These are phyloP conservation scores for Pleurotus eryngii DNA, from an alignment of 768 basidiomycete genomes.

Conservation along the genomic window DNA sequence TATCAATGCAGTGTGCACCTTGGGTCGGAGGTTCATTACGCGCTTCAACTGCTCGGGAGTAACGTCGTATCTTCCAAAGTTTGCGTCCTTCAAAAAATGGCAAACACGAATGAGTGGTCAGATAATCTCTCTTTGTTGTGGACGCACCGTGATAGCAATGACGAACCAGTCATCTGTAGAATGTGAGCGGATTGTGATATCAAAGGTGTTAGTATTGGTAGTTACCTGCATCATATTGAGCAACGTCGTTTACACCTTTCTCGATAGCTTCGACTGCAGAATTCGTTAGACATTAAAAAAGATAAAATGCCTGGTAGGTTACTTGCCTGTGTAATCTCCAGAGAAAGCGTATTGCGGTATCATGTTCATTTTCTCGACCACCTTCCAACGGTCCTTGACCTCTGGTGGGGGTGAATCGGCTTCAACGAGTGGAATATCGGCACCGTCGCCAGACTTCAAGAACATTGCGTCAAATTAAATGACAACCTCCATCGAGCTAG, in stretches of 20 bases:
- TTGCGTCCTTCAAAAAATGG: conserved; percentile 45
- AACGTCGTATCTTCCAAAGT: conserved; percentile 62
- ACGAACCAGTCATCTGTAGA: conserved; percentile 67
- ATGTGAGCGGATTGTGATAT: neutral
- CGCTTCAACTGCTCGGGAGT: conserved; percentile 54
- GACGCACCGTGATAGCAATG: conserved; percentile 57
- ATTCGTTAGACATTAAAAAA: too few species aligned
- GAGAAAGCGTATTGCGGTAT: conserved; percentile 67
- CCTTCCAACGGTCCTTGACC: conserved; percentile 61
- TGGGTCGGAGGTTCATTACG: conserved; percentile 57
- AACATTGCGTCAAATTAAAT: neutral
- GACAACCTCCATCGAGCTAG: neutral
- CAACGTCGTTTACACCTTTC: conserved; percentile 59
- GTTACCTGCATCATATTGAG: conserved; percentile 58
- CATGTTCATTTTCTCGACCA: conserved; percentile 67
- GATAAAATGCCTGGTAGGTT: too few species aligned
- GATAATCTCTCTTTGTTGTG: neutral
- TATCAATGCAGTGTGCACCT: conserved; percentile 64
- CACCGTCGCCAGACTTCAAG: conserved; percentile 59
- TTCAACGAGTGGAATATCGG: conserved; percentile 51
- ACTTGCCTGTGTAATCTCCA: conserved; percentile 59
- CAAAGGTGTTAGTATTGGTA: neutral
- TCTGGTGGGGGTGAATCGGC: conserved; percentile 46
- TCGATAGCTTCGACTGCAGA: conserved; percentile 58
- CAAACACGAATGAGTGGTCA: neutral